phyloP scores from a whole-genome alignment of 1,284 basidiomycete species.

The Malassezia slooffiae region DNA sequence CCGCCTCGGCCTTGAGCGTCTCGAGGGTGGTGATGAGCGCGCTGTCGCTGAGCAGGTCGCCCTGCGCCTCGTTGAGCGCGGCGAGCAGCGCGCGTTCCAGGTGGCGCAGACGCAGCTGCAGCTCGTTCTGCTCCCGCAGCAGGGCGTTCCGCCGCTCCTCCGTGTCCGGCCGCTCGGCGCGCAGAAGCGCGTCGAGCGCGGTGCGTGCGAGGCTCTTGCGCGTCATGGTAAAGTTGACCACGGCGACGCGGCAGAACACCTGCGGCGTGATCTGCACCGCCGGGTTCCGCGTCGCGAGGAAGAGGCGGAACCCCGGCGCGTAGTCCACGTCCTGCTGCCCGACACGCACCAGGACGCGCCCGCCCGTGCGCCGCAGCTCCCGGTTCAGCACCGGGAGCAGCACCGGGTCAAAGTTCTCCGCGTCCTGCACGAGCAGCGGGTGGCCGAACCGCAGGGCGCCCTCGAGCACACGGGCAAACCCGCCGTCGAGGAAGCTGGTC shows the following conservation, averaged over 20 bases:
- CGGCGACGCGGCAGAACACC: conserved; percentile 95
- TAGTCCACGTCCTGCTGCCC: conserved; percentile 99
- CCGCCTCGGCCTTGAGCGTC: conserved; percentile 90
- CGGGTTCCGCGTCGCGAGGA: conserved; percentile 91
- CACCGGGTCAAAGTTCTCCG: conserved; percentile 94
- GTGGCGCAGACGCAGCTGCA: conserved; percentile 79
- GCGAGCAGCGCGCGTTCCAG: conserved; percentile 86
- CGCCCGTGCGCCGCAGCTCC: conserved; percentile 75
- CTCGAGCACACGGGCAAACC: conserved; percentile 95
- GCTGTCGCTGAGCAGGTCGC: conserved; percentile 97
- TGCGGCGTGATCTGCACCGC: conserved; percentile 96
- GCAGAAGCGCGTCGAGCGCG: conserved; percentile 90
- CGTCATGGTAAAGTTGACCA: conserved; percentile 99
- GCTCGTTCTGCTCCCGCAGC: conserved; percentile 97
- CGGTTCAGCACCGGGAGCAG: conserved; percentile 95
- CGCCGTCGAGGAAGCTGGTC: conserved; percentile 95
- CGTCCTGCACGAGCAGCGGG: conserved; percentile 90
- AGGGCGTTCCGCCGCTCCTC: conserved; percentile 95
- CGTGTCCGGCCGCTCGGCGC: conserved; percentile 90
- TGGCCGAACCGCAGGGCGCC: conserved; percentile 98
- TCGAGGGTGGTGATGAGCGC: conserved; percentile 96
- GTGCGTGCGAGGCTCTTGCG: conserved; percentile 95
- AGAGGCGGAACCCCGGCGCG: conserved; percentile 91
- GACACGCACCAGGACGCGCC: conserved; percentile 89
- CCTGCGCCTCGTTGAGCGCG: conserved; percentile 89